Evolutionary conservation across 345 rosid species (phyloP), one percentile per base, ranked within the genome.

Genomic region (Sisymbrium altissimum): DNA sequence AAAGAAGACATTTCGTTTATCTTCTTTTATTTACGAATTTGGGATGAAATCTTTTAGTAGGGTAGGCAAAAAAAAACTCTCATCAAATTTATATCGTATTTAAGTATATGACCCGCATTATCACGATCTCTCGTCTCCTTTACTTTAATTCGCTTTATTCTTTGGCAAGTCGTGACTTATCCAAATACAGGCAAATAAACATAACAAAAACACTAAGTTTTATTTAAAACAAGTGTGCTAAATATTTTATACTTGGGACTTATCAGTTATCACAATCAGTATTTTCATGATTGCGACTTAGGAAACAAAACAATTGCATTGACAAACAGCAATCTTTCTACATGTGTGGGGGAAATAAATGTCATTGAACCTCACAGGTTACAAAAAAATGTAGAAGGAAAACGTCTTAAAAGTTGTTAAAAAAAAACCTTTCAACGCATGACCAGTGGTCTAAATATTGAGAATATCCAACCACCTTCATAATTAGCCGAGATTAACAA

Each of bases 111-210:
- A 17, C 59, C 78, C 66, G 30, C 71, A 46, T 45, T 25, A 57
- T 57, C 78, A 66, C 60, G 78, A 74, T 39, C 29, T 39, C 15
- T 29, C 68, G 67, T 25, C 54, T 29, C 19, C 15, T 29, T 38
- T 7, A n/a, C 7, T 6, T 9, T 32, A 19, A n/a, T n/a, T 45
- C 36, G n/a, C n/a, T 46, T 15, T 61, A 62, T 18, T 40, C 13
- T 38, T n/a, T 39, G 4, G 2, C 73, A 59, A 59, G 56, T 68
- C 68, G 18, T 58, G 36, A 50, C 79, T 75, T 75, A 68, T 75
- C 79, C 73, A 74, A 45, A 64, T 25, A 44, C 30, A 35, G 3
- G 49, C 65, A 55, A 2, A 63, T 39, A 27, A 9, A 54, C 54
- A 53, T 18, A 49, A 58, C 43, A 23, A 23, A 48, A 29, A 52